Evolutionary conservation across 163 green algal genomes (phyloP).

Genomic region (Volvox carteri): DNA sequence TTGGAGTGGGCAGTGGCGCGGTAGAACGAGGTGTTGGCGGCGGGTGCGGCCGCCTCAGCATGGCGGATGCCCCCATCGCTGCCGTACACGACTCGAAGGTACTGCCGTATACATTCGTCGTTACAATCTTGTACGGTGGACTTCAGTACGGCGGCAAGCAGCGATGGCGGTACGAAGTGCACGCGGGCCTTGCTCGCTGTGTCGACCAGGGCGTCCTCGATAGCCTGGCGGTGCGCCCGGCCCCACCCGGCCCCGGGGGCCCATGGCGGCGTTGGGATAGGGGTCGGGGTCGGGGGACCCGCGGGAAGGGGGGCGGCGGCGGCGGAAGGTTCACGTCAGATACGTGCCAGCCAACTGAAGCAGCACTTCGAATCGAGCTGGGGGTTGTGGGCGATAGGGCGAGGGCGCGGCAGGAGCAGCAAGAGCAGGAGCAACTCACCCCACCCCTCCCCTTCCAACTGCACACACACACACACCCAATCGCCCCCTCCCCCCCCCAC

Average conservation of each 20-base stretch:
- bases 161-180: conserved; percentile 21
- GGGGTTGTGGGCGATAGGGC: too few species aligned
- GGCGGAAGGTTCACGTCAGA: neutral
- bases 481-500: conserved; percentile 5
- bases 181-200: neutral
- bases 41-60: conserved; percentile 28
- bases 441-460: neutral
- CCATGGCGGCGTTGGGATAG: too few species aligned
- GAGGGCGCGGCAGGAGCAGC: too few species aligned
- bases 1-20: neutral
- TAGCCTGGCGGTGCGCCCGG: neutral
- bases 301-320: too few species aligned
- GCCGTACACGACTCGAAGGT: conserved; percentile 47
- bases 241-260: too few species aligned
- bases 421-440: neutral
- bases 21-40: neutral
- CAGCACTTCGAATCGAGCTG: too few species aligned
- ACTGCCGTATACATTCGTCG: conserved; percentile 32
- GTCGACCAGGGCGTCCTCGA: conserved; percentile 43
- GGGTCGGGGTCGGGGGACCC: neutral
- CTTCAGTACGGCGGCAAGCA: conserved; percentile 20
- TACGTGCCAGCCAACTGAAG: too few species aligned
- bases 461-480: neutral
- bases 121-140: conserved; percentile 11
- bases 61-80: neutral